Conservation (phyloP, 2,329 filamentous ascomycete genomes). For the Penicillium sp. region DNA sequence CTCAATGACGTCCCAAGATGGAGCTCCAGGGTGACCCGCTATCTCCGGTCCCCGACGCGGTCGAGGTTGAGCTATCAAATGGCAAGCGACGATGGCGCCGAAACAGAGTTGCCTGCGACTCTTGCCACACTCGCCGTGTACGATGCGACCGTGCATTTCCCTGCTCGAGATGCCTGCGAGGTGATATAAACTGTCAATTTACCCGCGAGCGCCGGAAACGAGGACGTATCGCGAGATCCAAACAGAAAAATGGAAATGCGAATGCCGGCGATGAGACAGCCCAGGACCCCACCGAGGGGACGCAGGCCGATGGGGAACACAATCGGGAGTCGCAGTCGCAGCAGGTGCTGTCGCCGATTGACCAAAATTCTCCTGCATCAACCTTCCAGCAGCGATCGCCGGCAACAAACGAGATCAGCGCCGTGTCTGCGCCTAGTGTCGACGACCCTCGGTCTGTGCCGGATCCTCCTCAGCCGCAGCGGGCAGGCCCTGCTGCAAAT, state of each 20-base stretch:
- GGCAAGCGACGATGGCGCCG: slow-evolving; percentile 32
- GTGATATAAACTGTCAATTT: slow-evolving; percentile 63
- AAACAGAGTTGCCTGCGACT: slow-evolving; percentile 63
- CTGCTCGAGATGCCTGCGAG: slow-evolving; percentile 83
- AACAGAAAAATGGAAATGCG: slow-evolving; percentile 37
- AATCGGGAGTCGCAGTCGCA: slow-evolving; percentile 7
- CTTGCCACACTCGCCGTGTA: slow-evolving; percentile 85
- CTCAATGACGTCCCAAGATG: slow-evolving; percentile 27
- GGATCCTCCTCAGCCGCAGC: slow-evolving; percentile 16
- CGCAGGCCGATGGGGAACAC: slow-evolving; percentile 8
- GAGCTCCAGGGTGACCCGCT: slow-evolving; percentile 26
- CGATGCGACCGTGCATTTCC: slow-evolving; percentile 89
- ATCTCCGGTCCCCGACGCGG: slow-evolving; percentile 13
- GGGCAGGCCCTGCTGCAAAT: slow-evolving; percentile 16
- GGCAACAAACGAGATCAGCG: slow-evolving; percentile 23
- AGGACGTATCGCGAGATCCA: slow-evolving; percentile 66
- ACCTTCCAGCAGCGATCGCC: slow-evolving; percentile 23
- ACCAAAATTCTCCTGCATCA: slow-evolving; percentile 21
- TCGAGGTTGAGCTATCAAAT: slow-evolving; percentile 15
- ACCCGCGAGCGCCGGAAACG: slow-evolving; percentile 86
- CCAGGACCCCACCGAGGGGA: slow-evolving; percentile 1
- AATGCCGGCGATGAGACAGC: slow-evolving; percentile 1
- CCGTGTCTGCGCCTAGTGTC: slow-evolving; percentile 22
- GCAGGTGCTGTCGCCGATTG: slow-evolving; percentile 13
- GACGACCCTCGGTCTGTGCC: slow-evolving; percentile 24